phyloP scores from a whole-genome alignment of 1,284 basidiomycete species.

The Papiliotrema laurentii region DNA sequence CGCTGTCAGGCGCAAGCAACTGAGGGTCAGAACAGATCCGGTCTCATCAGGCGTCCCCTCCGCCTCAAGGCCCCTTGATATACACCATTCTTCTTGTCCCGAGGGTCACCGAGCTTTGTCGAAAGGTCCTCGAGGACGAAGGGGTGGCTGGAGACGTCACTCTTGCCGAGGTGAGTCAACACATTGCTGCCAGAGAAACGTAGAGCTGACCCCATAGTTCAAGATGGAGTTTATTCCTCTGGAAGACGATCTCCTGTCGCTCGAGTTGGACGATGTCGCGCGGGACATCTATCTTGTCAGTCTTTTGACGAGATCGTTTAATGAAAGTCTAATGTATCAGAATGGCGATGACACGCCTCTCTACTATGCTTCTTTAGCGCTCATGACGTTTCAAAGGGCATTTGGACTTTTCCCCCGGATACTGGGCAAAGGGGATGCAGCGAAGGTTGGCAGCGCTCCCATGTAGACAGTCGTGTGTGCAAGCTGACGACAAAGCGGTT shows the following conservation, averaged over 20 bases:
- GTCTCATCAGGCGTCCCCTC: conserved; percentile 58
- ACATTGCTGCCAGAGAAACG: background rate
- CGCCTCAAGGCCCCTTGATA: conserved; percentile 45
- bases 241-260: conserved; percentile 81
- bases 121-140: conserved; percentile 78
- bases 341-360: conserved; percentile 90
- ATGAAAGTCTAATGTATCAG: conserved; percentile 47
- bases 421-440: conserved; percentile 87
- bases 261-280: conserved; percentile 78
- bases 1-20: background rate
- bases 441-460: conserved; percentile 61
- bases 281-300: conserved; percentile 78
- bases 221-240: conserved; percentile 90
- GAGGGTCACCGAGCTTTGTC: conserved; percentile 76
- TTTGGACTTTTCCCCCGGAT: conserved; percentile 90
- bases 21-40: conserved; percentile 74
- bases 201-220: conserved; percentile 50
- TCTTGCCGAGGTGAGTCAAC: conserved; percentile 57
- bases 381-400: conserved; percentile 77
- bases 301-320: background rate
- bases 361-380: conserved; percentile 81
- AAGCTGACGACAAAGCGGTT: conserved; percentile 58
- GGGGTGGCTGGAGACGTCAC: conserved; percentile 86
- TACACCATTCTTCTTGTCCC: conserved; percentile 91
- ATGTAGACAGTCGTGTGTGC: background rate